These are phyloP conservation scores for Lipomyces oligophaga DNA, from an alignment of 805 yeast species.

Conservation along the genomic window DNA sequence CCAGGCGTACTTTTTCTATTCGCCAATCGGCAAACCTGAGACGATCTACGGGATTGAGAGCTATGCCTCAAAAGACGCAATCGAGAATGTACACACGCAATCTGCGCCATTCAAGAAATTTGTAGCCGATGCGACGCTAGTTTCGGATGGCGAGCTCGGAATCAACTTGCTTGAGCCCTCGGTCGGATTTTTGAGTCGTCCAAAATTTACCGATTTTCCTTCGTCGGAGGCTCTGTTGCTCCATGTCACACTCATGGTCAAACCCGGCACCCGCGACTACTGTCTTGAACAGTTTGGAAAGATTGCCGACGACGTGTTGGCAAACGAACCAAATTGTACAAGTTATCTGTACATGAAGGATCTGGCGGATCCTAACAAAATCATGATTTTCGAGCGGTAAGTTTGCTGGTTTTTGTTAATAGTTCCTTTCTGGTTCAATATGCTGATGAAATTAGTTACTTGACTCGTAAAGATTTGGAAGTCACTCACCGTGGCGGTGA, in stretches of 20 bases:
- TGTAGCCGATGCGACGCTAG: conserved; percentile 8
- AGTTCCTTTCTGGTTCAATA: neutral
- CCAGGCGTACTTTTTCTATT: conserved; percentile 16
- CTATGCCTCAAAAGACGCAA: conserved; percentile 14
- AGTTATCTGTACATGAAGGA: conserved; percentile 14
- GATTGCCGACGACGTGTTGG: conserved; percentile 12
- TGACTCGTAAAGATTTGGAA: conserved; percentile 12
- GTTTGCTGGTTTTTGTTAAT: neutral
- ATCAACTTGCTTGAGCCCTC: conserved; percentile 18
- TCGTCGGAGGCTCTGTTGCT: conserved; percentile 10
- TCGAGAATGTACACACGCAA: conserved; percentile 15
- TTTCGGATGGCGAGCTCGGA: conserved; percentile 5
- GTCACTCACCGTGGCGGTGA: conserved; percentile 18
- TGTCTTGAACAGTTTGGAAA: conserved; percentile 77
- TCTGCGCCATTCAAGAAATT: conserved; percentile 16
- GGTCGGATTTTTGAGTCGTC: conserved; percentile 25
- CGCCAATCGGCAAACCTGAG: conserved; percentile 4
- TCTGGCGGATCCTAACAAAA: conserved; percentile 15
- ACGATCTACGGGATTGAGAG: conserved; percentile 5
- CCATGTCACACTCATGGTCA: conserved; percentile 9
- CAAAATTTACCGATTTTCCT: conserved; percentile 5
- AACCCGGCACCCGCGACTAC: conserved; percentile 53
- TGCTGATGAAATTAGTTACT: conserved; percentile 9
- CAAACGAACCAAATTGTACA: conserved; percentile 16
- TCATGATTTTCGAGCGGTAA: conserved; percentile 23